Evolutionary conservation across 305 asterid genomes (phyloP).

Genomic region (Fraxinus sp.): DNA sequence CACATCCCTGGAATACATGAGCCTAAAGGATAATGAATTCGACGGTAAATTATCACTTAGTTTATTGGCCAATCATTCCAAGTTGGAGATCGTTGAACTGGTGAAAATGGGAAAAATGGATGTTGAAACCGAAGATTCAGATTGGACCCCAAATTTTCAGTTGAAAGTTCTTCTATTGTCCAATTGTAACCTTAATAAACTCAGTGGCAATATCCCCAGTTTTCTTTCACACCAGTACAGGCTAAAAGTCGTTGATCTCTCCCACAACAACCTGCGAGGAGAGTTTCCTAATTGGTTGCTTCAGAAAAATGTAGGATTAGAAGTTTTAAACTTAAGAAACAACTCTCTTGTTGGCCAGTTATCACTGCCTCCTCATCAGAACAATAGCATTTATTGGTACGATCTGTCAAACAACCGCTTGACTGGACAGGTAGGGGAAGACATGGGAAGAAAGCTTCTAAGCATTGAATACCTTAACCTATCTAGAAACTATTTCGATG

Average conservation of each 20-base stretch:
- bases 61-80: conserved; percentile 4
- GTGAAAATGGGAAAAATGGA: not conserved
- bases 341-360: conserved; percentile 2
- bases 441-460: not conserved
- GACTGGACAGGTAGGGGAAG: not conserved
- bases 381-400: not conserved
- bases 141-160: conserved; percentile 5
- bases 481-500: conserved; percentile 9
- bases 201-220: not conserved
- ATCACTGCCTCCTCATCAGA: not conserved
- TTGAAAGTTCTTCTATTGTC: not conserved
- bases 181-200: not conserved
- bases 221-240: conserved; percentile 1
- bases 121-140: not conserved
- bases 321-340: not conserved
- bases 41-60: not conserved
- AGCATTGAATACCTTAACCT: not conserved
- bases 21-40: not conserved
- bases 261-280: not conserved
- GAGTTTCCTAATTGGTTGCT: conserved; percentile 1
- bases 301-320: not conserved
- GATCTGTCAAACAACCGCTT: not conserved
- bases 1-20: not conserved
- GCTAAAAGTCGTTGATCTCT: conserved; percentile 5
- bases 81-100: not conserved